Base-by-base conservation (phyloP, 176 grass and related monocot species). In the Lolium perenne region DNA sequence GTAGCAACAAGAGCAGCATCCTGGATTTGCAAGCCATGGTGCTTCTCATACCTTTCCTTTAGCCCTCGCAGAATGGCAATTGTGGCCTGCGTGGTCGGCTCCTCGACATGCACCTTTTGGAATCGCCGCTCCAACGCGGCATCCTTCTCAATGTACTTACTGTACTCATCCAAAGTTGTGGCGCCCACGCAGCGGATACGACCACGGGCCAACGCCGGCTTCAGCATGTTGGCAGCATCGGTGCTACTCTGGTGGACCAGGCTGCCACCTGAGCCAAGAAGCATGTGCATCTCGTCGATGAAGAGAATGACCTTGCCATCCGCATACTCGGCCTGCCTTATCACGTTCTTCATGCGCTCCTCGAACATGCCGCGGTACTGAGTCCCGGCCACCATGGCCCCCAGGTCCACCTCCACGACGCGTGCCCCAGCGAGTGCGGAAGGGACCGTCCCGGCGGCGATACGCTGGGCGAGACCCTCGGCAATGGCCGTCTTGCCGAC, bases 401-500 rank as follows among this genome's bases (percentile, higher is more conserved):
- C 59, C 2, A 62, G 59, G 59, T 62, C 59, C 10, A 62, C 22
- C 16, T 71, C 68, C 38, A 71, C 68, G 20, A 45, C 1, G 18
- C 68, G 38, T 21, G 68, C 68, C 38, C 68, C 68, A 21, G 68
- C 68, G 18, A 71, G 68, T 9, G 68, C 10, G 38, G 68, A 18
- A 45, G 68, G 68, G 68, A 71, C 68, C 2, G 38, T 71, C 38
- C 68, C 68, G 4, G 38, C 68, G 2, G 68, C 68, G 41, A 71
- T 71, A 38, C 68, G 68, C 2, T 71, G 68, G 0, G 68, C 68
- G 38, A 71, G 68, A 16, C 68, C 68, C 38, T 71, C 67, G 17
- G 17, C 67, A 17, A 70, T 70, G 67, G 67, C 67, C 4, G 67
- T 70, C 67, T 70, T 70, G 18, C 68, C 68, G 9, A 71, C 68